phyloP scores from a whole-genome alignment of 2,329 filamentous ascomycete species.

The Furcasterigmium furcatum region DNA sequence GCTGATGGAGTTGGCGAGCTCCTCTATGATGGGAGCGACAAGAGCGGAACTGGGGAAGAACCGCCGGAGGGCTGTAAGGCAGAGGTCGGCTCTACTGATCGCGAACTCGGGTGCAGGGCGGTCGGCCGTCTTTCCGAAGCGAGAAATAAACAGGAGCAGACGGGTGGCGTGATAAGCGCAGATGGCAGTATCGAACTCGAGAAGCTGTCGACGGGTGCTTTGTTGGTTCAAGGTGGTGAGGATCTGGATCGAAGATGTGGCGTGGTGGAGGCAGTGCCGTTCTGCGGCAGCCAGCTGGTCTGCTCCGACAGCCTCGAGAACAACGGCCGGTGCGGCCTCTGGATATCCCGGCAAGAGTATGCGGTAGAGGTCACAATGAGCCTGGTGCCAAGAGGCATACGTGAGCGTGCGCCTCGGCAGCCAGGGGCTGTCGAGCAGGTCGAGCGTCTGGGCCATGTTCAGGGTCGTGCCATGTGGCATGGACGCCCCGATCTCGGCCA shows the following conservation, averaged over 20 bases:
- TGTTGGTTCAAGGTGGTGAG: constrained; percentile 22
- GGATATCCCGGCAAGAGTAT: constrained; percentile 36
- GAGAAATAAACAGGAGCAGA: constrained; percentile 24
- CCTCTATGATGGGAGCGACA: constrained; percentile 20
- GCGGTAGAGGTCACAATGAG: constrained; percentile 39
- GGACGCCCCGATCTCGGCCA: constrained; percentile 9
- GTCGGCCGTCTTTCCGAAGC: constrained; percentile 8
- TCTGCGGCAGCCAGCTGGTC: constrained; percentile 24
- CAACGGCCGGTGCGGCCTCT: constrained; percentile 29
- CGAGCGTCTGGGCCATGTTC: constrained; percentile 6
- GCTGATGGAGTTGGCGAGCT: constrained; percentile 16
- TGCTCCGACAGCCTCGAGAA: constrained; percentile 21
- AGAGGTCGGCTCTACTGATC: constrained; percentile 19
- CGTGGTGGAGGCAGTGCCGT: constrained; percentile 31
- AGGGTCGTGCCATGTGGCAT: constrained; percentile 14
- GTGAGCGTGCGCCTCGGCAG: constrained; percentile 21
- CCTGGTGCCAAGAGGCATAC: constrained; percentile 35
- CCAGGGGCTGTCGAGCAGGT: constrained; percentile 12
- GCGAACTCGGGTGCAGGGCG: constrained; percentile 18
- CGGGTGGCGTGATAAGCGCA: constrained; percentile 38
- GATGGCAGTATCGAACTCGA: constrained; percentile 38
- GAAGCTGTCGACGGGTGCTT: constrained; percentile 17
- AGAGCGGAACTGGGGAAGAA: constrained; percentile 20
- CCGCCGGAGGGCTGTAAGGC: constrained; percentile 17
- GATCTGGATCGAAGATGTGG: constrained; percentile 31